Evolutionary conservation across 345 rosid genomes (phyloP).

Genomic region (Camelina laxa): DNA sequence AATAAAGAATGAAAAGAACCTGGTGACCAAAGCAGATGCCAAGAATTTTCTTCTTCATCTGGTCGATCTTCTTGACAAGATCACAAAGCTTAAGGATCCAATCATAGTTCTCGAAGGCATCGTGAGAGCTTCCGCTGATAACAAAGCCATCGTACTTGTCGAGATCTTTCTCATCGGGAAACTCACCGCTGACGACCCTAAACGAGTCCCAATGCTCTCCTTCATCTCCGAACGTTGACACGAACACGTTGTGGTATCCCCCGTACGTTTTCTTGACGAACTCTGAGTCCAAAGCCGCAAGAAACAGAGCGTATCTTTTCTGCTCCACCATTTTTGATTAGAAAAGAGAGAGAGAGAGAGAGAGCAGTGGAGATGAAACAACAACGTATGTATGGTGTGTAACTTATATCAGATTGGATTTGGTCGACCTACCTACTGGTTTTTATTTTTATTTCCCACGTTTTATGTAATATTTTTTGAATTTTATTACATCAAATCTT

Average conservation of each 20-base stretch:
- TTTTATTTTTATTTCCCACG: slow-evolving; percentile 27
- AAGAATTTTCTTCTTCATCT: slow-evolving; percentile 79
- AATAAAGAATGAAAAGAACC: slow-evolving; percentile 46
- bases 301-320: slow-evolving; percentile 61
- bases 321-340: slow-evolving; percentile 41
- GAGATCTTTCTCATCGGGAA: slow-evolving; percentile 69
- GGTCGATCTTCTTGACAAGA: slow-evolving; percentile 63
- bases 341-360: background rate
- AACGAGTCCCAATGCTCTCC: slow-evolving; percentile 84
- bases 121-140: slow-evolving; percentile 80
- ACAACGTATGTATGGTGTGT: background rate
- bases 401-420: slow-evolving; percentile 16
- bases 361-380: slow-evolving; percentile 5
- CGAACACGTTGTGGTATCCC: slow-evolving; percentile 82
- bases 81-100: slow-evolving; percentile 84
- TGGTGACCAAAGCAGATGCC: slow-evolving; percentile 98
- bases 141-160: slow-evolving; percentile 76
- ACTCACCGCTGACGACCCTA: slow-evolving; percentile 78
- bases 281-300: slow-evolving; percentile 78
- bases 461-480: slow-evolving; percentile 12
- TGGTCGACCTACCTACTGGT: slow-evolving; percentile 37
- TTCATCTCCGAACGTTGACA: slow-evolving; percentile 70
- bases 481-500: background rate
- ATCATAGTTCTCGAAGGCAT: slow-evolving; percentile 70
- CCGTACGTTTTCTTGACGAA: slow-evolving; percentile 72